Evolutionary conservation across 371 early-diverging fungal species (phyloP).

Genomic region (Nematocida sp.): DNA sequence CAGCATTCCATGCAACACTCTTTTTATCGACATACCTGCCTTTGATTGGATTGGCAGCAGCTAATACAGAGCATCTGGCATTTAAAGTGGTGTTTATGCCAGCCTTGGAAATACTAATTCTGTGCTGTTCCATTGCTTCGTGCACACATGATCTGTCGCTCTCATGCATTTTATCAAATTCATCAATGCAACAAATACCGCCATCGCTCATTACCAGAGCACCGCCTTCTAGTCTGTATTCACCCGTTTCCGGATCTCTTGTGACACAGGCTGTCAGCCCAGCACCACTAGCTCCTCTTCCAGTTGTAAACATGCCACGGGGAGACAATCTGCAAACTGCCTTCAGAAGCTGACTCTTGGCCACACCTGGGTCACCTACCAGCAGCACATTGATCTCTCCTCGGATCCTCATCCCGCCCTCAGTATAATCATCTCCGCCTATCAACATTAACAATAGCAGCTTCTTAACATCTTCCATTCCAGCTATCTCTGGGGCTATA

Average conservation of each 20-base stretch:
- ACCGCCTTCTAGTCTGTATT: conserved; percentile 72
- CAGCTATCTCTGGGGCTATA: conserved; percentile 90
- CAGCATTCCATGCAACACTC: conserved; percentile 85
- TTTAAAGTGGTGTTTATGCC: conserved; percentile 97
- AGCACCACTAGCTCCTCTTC: conserved; percentile 71
- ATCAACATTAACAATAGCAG: conserved; percentile 85
- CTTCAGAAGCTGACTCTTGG: conserved; percentile 73
- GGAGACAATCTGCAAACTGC: conserved; percentile 54
- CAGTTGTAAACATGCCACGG: conserved; percentile 68
- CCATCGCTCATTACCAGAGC: conserved; percentile 71
- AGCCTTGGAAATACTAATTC: conserved; percentile 95
- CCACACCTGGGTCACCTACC: conserved; percentile 76
- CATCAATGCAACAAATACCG: conserved; percentile 74
- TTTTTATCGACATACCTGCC: conserved; percentile 80
- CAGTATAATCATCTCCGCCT: conserved; percentile 90
- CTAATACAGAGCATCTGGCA: conserved; percentile 91
- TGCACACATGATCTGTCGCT: conserved; percentile 86
- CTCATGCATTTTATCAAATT: conserved; percentile 82
- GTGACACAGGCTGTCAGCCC: conserved; percentile 70
- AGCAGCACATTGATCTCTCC: conserved; percentile 73
- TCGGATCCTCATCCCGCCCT: conserved; percentile 74
- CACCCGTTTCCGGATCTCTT: conserved; percentile 70
- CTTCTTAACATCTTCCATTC: conserved; percentile 91
- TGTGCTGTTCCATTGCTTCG: conserved; percentile 99
- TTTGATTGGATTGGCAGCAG: conserved; percentile 89